Evolutionary conservation across 192 early-diverging fungal species (phyloP).

Genomic region (Obelidium mucronatum): DNA sequence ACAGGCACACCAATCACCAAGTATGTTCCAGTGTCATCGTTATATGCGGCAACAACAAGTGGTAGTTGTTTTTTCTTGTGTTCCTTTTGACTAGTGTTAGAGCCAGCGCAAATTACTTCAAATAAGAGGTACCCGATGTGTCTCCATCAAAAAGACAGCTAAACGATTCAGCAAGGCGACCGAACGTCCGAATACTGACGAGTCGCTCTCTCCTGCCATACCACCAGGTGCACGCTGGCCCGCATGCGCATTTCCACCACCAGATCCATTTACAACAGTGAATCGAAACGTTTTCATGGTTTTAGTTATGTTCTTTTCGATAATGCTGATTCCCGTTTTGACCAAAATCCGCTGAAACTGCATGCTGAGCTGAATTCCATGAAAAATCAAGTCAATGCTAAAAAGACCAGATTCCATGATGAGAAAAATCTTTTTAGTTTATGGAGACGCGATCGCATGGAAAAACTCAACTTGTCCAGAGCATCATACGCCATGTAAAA

Average conservation of each 20-base stretch:
- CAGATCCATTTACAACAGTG: constrained; percentile 69
- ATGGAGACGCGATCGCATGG: not conserved
- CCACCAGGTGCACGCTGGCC: constrained; percentile 27
- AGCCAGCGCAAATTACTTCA: constrained; percentile 1
- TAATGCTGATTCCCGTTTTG: constrained; percentile 76
- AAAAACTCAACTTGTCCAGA: constrained; percentile 58
- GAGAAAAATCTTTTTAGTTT: not conserved
- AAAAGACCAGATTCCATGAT: not conserved
- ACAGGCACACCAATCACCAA: constrained; percentile 74
- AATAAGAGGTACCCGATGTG: constrained; percentile 61
- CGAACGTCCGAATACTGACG: constrained; percentile 51
- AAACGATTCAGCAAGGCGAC: constrained; percentile 68
- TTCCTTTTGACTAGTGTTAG: constrained; percentile 57
- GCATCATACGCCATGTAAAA: constrained; percentile 94
- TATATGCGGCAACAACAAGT: constrained; percentile 79
- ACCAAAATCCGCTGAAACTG: constrained; percentile 79
- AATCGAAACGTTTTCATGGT: constrained; percentile 78
- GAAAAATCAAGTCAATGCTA: constrained; percentile 58
- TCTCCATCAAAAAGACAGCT: constrained; percentile 84
- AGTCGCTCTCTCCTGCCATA: constrained; percentile 44
- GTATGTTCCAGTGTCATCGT: constrained; percentile 65
- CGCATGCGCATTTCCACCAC: constrained; percentile 9
- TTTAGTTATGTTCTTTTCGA: constrained; percentile 82
- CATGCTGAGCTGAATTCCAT: constrained; percentile 79
- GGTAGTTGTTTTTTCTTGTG: constrained; percentile 73